These are phyloP conservation scores for Kitagawia praeruptora DNA, from an alignment of 129 eudicot species.

Conservation along the genomic window DNA sequence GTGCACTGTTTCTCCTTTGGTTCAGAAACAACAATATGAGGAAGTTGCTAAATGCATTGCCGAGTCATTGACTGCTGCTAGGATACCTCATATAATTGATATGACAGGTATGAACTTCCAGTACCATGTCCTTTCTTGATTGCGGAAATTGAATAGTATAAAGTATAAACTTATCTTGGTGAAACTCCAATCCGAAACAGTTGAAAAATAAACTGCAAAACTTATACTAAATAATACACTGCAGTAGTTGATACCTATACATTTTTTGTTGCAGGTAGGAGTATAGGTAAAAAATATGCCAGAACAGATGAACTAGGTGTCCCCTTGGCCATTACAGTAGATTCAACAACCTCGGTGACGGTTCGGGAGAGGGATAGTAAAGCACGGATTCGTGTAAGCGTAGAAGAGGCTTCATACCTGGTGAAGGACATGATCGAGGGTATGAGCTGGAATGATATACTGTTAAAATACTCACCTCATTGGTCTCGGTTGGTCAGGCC, in stretches of 20 bases:
- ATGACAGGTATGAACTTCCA: constrained; percentile 37
- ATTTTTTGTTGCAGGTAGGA: constrained; percentile 31
- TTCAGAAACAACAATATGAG: constrained; percentile 46
- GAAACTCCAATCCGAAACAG: not conserved
- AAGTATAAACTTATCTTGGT: not conserved
- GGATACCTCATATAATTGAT: constrained; percentile 45
- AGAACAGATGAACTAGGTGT: too few relatives aligned
- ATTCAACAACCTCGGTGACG: constrained; percentile 46
- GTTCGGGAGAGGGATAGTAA: constrained; percentile 62
- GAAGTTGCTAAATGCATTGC: constrained; percentile 47
- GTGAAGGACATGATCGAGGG: constrained; percentile 56
- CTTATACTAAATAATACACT: not conserved
- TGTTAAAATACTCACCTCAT: too few relatives aligned
- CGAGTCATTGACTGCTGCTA: constrained; percentile 40
- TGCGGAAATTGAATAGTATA: not conserved
- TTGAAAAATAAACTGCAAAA: not conserved
- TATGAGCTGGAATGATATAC: constrained; percentile 45
- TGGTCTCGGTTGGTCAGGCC: too few relatives aligned
- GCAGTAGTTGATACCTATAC: not conserved
- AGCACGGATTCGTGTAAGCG: constrained; percentile 48
- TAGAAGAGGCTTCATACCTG: constrained; percentile 51
- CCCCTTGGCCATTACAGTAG: constrained; percentile 62
- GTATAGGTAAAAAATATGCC: constrained; percentile 32
- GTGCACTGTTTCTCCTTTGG: constrained; percentile 54
- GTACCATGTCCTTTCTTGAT: not conserved